These are phyloP conservation scores for Oryza longistaminata DNA, from an alignment of 176 grass and related monocot species.

Conservation along the genomic window DNA sequence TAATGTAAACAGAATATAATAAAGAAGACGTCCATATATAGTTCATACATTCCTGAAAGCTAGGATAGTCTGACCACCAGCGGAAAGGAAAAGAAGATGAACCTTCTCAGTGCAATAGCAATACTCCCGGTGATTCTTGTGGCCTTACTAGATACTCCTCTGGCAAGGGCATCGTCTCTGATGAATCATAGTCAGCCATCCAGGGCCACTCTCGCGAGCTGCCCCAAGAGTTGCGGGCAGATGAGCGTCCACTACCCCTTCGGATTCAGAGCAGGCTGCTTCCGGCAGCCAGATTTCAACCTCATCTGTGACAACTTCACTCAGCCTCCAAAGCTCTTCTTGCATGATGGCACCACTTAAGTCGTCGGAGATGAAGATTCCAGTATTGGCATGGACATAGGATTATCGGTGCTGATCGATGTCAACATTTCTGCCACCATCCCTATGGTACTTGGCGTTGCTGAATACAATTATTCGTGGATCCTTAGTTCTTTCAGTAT, in stretches of 20 bases:
- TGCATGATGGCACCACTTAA: neutral
- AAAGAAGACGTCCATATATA: too few species aligned
- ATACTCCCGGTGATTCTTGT: too few species aligned
- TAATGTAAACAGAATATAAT: too few species aligned
- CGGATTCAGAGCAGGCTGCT: slow-evolving; percentile 30
- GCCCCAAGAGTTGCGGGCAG: slow-evolving; percentile 30
- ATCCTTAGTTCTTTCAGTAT: neutral
- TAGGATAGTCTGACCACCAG: too few species aligned
- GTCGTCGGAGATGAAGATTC: neutral
- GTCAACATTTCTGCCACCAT: neutral
- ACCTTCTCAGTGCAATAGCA: too few species aligned
- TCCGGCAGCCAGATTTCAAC: slow-evolving; percentile 9
- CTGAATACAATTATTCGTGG: neutral
- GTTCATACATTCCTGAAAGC: too few species aligned
- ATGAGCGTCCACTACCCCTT: slow-evolving; percentile 40
- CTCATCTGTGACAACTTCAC: neutral
- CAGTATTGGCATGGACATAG: too few species aligned
- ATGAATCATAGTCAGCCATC: neutral
- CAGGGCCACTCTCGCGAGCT: neutral
- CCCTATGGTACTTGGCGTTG: neutral
- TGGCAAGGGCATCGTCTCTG: too few species aligned
- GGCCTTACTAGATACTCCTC: too few species aligned
- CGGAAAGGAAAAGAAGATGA: too few species aligned
- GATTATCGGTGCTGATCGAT: too few species aligned
- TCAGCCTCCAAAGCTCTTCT: neutral